These are phyloP conservation scores for Nemania serpens DNA, from an alignment of 2,329 filamentous ascomycete genomes.

Conservation along the genomic window DNA sequence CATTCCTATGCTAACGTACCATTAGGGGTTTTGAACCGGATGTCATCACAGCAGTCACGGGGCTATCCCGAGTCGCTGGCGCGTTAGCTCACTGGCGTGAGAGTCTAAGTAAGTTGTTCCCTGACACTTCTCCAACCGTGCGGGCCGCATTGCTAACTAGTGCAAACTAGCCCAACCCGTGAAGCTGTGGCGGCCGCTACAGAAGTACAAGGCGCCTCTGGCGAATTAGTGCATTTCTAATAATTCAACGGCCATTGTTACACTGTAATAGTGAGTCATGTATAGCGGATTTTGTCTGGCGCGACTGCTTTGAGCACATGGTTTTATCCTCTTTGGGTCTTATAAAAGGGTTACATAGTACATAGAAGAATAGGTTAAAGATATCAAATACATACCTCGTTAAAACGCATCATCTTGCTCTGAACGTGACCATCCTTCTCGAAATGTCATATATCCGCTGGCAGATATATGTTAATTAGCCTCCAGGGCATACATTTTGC, in stretches of 20 bases:
- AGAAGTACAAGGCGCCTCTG: conserved; percentile 38
- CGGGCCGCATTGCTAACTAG: background rate
- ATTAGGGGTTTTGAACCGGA: conserved; percentile 39
- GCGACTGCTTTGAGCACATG: background rate
- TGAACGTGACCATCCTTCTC: background rate
- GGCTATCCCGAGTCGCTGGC: conserved; percentile 36
- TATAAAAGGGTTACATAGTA: background rate
- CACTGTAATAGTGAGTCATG: background rate
- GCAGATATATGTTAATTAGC: too few relatives aligned
- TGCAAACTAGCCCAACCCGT: conserved; percentile 34
- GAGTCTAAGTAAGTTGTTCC: conserved; percentile 34
- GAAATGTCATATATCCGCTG: too few relatives aligned
- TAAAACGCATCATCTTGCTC: background rate
- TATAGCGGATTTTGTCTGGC: background rate
- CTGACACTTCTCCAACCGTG: background rate
- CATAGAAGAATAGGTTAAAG: background rate
- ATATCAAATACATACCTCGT: background rate
- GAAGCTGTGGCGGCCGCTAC: conserved; percentile 38
- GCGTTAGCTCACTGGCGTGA: conserved; percentile 42
- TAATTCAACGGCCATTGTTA: background rate
- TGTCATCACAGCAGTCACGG: conserved; percentile 39
- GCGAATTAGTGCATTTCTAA: conserved; percentile 25
- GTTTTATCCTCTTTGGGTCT: background rate
- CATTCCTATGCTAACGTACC: conserved; percentile 10
- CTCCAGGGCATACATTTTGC: too few relatives aligned